Evolutionary conservation across 2,329 filamentous ascomycete genomes (phyloP), one percentile per base, ranked within the genome.

Genomic region (Curvularia eragrostidis): DNA sequence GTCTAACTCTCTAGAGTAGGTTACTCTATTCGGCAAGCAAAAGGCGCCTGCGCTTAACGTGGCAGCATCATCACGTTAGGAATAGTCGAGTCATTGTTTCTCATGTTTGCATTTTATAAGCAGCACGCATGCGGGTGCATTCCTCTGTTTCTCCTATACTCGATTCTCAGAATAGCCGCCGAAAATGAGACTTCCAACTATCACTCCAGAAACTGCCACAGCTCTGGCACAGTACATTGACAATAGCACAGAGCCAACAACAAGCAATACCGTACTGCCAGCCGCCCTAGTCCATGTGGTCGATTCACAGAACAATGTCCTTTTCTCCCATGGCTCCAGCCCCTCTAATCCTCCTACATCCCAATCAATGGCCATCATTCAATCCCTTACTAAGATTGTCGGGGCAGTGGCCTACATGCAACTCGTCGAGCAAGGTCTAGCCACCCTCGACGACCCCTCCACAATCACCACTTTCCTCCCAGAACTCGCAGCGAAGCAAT

Each of bases 381-480:
- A 67, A 39, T 73, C 70, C 9, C 44, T 64, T 32, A 69, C 56
- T 50, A 73, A 73, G 41, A 57, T 70, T 54, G 52, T 71, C 43
- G 67, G 65, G 34, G 59, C 66, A 38, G 62, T 71, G 36, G 63
- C 63, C 15, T 65, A 67, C 55, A 59, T 71, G 53, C 69, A 68
- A 39, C 67, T 71, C 39, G 64, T 71, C 7, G 66, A 69, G 12
- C 56, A 41, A 4, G 52, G 56, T 10, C 46, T 66, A 23, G 48
- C 59, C 5, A 56, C 58, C 5, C 63, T 71, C 3, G 67, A 71
- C 50, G 61, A 67, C 21, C 24, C 63, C 3, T 9, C 50, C 10
- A 36, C 64, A 39, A 66, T 71, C 52, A 18, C 30, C 12, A 55
- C 34, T 3, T 34, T 54, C 1, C 61, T 71, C 1, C 68, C 67